Percentiles rank a stretch among this genome's conserved stretches.
These are phyloP conservation scores for Phytophthora aleatoria DNA, from an alignment of 352 stramenopile genomes.

Conservation along the genomic window DNA sequence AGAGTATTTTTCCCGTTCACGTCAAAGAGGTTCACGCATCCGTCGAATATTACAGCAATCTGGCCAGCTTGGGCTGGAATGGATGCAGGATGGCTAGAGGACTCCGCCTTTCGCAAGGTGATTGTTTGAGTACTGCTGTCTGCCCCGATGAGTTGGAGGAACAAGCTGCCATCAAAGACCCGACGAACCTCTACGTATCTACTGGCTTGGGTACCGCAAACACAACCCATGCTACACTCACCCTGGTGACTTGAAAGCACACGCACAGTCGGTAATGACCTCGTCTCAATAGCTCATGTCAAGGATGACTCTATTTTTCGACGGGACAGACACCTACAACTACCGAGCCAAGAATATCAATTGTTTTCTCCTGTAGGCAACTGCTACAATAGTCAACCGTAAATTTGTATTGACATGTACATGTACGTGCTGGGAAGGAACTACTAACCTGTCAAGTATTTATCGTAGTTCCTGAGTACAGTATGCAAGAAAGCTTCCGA, in stretches of 20 bases:
- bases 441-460: too few relatives aligned
- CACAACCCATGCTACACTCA: slow-evolving; percentile 48
- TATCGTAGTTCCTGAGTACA: too few relatives aligned
- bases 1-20: slow-evolving; percentile 48
- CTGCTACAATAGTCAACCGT: neutral
- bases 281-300: slow-evolving; percentile 6
- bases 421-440: too few relatives aligned
- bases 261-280: too few relatives aligned
- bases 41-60: slow-evolving; percentile 63
- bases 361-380: neutral
- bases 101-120: slow-evolving; percentile 51
- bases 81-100: slow-evolving; percentile 31
- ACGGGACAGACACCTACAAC: neutral
- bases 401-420: too few relatives aligned
- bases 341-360: neutral
- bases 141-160: slow-evolving; percentile 64
- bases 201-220: slow-evolving; percentile 49
- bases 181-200: slow-evolving; percentile 41
- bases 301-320: slow-evolving; percentile 19
- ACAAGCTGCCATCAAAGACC: slow-evolving; percentile 63
- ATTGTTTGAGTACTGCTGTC: slow-evolving; percentile 56
- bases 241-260: neutral
- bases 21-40: slow-evolving; percentile 53
- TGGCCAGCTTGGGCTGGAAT: slow-evolving; percentile 30
- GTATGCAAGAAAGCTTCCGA: too few relatives aligned